Percentiles rank a stretch among this genome's conserved stretches.
phyloP scores from a whole-genome alignment of 495 filamentous ascomycete species.

The Neurospora sp. region DNA sequence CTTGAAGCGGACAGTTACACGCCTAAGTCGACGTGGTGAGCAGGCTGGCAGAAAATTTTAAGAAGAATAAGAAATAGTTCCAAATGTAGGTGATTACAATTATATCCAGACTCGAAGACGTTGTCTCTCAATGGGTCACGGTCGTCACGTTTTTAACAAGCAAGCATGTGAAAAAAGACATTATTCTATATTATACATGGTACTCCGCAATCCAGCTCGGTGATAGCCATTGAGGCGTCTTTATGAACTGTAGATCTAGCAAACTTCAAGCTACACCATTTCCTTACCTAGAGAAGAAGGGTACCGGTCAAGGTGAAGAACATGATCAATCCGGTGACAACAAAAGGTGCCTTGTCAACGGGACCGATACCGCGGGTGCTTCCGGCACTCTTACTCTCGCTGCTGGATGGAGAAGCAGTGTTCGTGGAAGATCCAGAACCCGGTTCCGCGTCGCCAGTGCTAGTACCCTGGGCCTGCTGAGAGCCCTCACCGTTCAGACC shows the following conservation, averaged over 20 bases:
- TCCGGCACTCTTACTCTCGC: constrained; percentile 26
- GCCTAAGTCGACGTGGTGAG: neutral
- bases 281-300: constrained; percentile 42
- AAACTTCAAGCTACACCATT: neutral
- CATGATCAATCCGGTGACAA: constrained; percentile 43
- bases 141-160: neutral
- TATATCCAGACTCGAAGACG: neutral
- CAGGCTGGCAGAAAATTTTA: neutral
- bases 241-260: neutral
- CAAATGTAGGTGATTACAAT: neutral
- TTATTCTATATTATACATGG: neutral
- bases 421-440: constrained; percentile 48
- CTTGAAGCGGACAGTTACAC: neutral
- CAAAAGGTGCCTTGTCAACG: constrained; percentile 44
- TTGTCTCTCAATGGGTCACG: neutral
- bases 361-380: constrained; percentile 25
- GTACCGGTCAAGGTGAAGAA: constrained; percentile 57
- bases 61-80: neutral
- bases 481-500: constrained; percentile 66
- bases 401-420: constrained; percentile 22
- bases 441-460: constrained; percentile 51
- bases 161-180: neutral
- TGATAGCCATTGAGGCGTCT: neutral
- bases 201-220: neutral
- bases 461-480: constrained; percentile 53